Percentiles rank a stretch among this genome's conserved stretches.
phyloP scores from a whole-genome alignment of 2,329 filamentous ascomycete genomes.

The Aspergillus arachidicola region DNA sequence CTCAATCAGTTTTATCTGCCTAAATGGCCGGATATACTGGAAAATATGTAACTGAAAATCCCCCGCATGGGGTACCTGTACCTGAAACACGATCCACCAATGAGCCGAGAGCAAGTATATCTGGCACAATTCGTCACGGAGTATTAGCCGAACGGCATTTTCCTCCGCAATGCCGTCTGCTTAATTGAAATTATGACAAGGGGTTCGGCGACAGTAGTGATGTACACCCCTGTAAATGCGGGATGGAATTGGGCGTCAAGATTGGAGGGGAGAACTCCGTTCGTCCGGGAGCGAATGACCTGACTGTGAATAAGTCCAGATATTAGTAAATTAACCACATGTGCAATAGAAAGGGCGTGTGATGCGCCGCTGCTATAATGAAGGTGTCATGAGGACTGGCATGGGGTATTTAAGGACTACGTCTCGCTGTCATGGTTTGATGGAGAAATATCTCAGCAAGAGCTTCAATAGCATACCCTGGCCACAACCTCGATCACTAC shows the following conservation, averaged over 20 bases:
- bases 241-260: not conserved
- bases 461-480: not conserved
- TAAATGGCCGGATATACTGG: not conserved
- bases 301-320: not conserved
- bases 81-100: not conserved
- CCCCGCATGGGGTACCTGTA: not conserved
- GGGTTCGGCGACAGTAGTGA: not conserved
- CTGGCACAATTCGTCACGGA: slow-evolving; percentile 1
- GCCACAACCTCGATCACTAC: rapidly evolving
- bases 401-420: not conserved
- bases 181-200: not conserved
- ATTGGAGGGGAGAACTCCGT: not conserved
- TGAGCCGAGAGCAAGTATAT: not conserved
- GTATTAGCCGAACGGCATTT: not conserved
- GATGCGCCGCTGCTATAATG: not conserved
- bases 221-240: slow-evolving; percentile 4
- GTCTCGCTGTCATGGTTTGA: not conserved
- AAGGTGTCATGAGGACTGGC: not conserved
- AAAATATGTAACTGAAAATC: not conserved
- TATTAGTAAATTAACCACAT: not conserved
- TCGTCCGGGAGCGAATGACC: not conserved
- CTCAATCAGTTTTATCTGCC: not conserved
- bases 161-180: not conserved
- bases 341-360: not conserved
- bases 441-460: not conserved